Base-by-base conservation (phyloP, 768 basidiomycete genomes). In the Arthromyces matolae region DNA sequence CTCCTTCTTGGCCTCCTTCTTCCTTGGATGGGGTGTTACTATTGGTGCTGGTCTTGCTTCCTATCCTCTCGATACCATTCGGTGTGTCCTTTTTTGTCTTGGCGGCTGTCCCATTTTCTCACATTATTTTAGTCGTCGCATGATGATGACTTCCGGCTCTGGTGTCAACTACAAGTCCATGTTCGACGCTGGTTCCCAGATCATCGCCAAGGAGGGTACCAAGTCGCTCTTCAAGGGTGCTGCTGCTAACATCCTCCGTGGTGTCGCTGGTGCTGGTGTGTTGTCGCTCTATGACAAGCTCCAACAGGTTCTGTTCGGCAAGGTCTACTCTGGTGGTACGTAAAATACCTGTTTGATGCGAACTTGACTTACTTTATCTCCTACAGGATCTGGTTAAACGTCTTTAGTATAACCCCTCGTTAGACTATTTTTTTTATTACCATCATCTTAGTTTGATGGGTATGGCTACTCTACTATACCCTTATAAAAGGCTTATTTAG, bases 101-200 rank as follows among this genome's bases (percentile, higher is more conserved):
- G 3, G 16, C 13, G 33, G 31, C 18, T 8, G 6, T 29, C 8
- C 9, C 20, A 35, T 45, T 14, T 49, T 22, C 40, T 56, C 52
- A 54, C 70, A 10, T 61, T 18, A 62, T 59, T 10, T 65, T 60
- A 94, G 95, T 86, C 94, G 96, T 86, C 93, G 96, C 61, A 99
- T 99, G 96, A 99, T 99, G 96, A 98, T 98, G 95, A 98, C 96
- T 29, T 97, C 95, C 19, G 96, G 95, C 61, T 86, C 83, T 62
- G 81, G 81, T 62, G 83, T 87, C 52, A 93, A 97, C 85, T 98
- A 98, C 86, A 95, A 94, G 81, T 91, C 89, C 60, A 97, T 97
- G 93, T 87, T 95, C 70, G 94, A 98, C 64, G 94, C 94, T 65
- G 92, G 84, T 52, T 80, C 87, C 24, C 92, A 72, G 73, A 97